Evolutionary conservation across 1,139 yeast genomes (phyloP).

Genomic region (Pichia kudriavzevii): DNA sequence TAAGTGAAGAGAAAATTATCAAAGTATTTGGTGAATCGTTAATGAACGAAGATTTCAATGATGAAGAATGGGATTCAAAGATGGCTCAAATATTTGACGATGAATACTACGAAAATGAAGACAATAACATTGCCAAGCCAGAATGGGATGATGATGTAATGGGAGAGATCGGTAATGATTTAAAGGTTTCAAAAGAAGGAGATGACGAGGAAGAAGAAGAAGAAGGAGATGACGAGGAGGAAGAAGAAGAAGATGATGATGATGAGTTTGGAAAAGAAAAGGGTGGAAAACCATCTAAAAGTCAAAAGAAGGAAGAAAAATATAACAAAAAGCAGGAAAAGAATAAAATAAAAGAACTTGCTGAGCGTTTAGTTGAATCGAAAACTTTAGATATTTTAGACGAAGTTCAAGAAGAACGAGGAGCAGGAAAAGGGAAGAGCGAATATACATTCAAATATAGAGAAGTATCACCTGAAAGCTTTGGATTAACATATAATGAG

Average conservation of each 20-base stretch:
- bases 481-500: constrained; percentile 80
- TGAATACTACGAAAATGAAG: constrained; percentile 44
- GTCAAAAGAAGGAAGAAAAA: constrained; percentile 34
- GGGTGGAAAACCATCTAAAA: constrained; percentile 23
- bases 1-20: constrained; percentile 53
- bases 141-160: constrained; percentile 44
- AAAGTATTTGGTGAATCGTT: constrained; percentile 66
- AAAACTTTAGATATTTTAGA: constrained; percentile 43
- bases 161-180: constrained; percentile 22
- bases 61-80: constrained; percentile 84
- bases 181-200: constrained; percentile 29
- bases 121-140: constrained; percentile 33
- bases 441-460: constrained; percentile 69
- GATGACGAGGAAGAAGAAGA: constrained; percentile 24
- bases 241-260: constrained; percentile 21
- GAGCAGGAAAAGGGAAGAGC: constrained; percentile 36
- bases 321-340: constrained; percentile 46
- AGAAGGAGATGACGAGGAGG: constrained; percentile 25
- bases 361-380: constrained; percentile 62
- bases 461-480: constrained; percentile 92
- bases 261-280: constrained; percentile 25
- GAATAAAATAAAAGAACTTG: constrained; percentile 53
- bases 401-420: constrained; percentile 59
- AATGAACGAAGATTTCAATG: constrained; percentile 83
- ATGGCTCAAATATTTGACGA: constrained; percentile 84